phyloP scores from a whole-genome alignment of 139 green algal species.

The Picochlorum sp. region DNA sequence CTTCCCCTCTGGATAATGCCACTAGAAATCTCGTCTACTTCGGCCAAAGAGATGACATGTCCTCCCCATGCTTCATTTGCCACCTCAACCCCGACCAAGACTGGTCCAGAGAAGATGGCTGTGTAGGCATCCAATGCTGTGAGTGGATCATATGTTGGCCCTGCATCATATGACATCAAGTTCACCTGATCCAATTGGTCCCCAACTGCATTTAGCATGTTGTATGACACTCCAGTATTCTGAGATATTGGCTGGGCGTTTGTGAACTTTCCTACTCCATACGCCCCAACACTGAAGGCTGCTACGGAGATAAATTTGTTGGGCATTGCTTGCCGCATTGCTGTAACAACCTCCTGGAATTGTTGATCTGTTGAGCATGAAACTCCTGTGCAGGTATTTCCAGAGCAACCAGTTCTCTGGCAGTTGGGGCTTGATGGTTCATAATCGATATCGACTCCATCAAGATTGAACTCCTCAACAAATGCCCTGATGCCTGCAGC shows the following conservation, averaged over 20 bases:
- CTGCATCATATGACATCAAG: constrained; percentile 12
- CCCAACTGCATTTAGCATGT: constrained; percentile 3
- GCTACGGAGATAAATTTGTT: background rate
- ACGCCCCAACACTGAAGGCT: constrained; percentile 1
- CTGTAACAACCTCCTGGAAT: background rate
- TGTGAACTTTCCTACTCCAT: constrained; percentile 4
- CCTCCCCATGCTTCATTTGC: constrained; percentile 2
- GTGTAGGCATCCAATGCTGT: constrained; percentile 7
- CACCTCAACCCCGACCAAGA: constrained; percentile 4
- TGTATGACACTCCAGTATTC: constrained; percentile 4
- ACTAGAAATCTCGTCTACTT: background rate
- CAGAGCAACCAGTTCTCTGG: background rate
- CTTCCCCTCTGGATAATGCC: background rate
- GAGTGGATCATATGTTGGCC: background rate
- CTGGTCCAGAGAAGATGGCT: background rate
- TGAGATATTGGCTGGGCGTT: background rate
- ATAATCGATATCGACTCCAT: constrained; percentile 12
- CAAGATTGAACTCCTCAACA: constrained; percentile 8
- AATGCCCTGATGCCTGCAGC: background rate
- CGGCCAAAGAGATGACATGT: background rate
- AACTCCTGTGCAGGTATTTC: background rate
- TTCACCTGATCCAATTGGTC: constrained; percentile 7
- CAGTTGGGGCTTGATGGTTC: background rate
- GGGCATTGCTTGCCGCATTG: background rate
- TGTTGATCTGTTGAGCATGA: constrained; percentile 1